Base-by-base conservation (phyloP, 2,329 filamentous ascomycete genomes). In the Monilinia aucupariae region DNA sequence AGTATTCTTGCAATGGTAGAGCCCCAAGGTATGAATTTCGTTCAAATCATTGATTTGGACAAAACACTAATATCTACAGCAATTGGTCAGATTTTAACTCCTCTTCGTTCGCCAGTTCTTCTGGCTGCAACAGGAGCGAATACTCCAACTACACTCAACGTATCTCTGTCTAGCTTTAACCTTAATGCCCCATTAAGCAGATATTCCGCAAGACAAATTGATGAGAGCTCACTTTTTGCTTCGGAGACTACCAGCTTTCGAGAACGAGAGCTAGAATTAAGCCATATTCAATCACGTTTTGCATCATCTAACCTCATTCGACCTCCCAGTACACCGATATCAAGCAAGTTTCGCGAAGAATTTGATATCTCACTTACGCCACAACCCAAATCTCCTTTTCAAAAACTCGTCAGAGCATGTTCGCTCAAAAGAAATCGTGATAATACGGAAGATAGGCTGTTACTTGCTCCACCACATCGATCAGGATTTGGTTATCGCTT, bases 291-390 rank as follows among this genome's bases (percentile, higher is more conserved):
- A 64, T 59, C 64, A 15, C 64, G 69, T 10, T 72, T 73, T 64
- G 65, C 68, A 22, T 64, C 64, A 27, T 61, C 67, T 17, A 65
- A 67, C 32, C 51, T 64, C 45, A n/a, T 59, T 49, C 55, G 66
- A 34, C 61, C 53, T 41, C 68, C 64, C n/a, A 69, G 64, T 41
- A 69, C 66, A 22, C 71, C 70, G 9, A 68, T 68, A 25, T 69
- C 68, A 2, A 73, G 71, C 52, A 73, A 69, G 47, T 73, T 73
- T 49, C 66, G 63, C 25, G 72, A 74, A 50, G 70, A 72, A 47
- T 73, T 73, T 56, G 63, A 68, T 27, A 39, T 65, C n/a, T 64
- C 66, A 22, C 51, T 53, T 30, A 43, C 53, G 0, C 41, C 48
- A 15, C 53, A 63, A 22, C 30, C 45, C 2, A 59, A 49, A 59